These are phyloP conservation scores for Diaporthe helianthi DNA, from an alignment of 2,329 filamentous ascomycete genomes.

Conservation along the genomic window DNA sequence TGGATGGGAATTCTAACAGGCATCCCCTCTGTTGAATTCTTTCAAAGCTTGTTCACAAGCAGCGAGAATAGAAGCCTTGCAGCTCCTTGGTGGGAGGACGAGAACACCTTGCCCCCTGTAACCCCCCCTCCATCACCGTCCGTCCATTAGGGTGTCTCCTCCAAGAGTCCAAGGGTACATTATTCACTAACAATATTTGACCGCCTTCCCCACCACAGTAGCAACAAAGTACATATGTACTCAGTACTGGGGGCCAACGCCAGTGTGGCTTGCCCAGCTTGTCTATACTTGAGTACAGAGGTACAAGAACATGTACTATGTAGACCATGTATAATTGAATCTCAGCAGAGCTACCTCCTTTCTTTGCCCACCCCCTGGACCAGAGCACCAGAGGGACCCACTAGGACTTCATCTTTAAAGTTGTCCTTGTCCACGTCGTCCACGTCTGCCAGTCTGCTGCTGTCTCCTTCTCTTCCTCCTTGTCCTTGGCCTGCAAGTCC, in stretches of 20 bases:
- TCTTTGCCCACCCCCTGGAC: constrained; percentile 30
- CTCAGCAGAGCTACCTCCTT: constrained; percentile 32
- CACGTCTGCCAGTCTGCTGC: constrained; percentile 16
- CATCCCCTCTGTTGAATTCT: constrained; percentile 20
- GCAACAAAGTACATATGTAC: not conserved
- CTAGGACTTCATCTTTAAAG: constrained; percentile 35
- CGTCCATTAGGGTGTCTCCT: not conserved
- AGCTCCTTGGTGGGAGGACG: constrained; percentile 14
- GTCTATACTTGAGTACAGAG: not conserved
- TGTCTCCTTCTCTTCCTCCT: constrained; percentile 24
- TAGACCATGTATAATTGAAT: constrained; percentile 22
- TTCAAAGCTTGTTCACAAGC: not conserved
- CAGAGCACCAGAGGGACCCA: constrained; percentile 26
- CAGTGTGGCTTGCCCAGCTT: constrained; percentile 21
- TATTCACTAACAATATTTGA: constrained; percentile 11
- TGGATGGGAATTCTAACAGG: constrained; percentile 19
- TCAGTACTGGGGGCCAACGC: not conserved
- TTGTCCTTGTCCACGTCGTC: constrained; percentile 33
- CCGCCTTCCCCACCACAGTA: not conserved
- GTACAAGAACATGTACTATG: not conserved
- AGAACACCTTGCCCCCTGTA: constrained; percentile 6
- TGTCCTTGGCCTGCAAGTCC: constrained; percentile 25
- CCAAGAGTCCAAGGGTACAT: not conserved
- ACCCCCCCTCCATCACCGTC: not conserved
- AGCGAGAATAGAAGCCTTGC: not conserved